phyloP scores from a whole-genome alignment of 2,329 filamentous ascomycete genomes.

The Diplodia scrobiculata region DNA sequence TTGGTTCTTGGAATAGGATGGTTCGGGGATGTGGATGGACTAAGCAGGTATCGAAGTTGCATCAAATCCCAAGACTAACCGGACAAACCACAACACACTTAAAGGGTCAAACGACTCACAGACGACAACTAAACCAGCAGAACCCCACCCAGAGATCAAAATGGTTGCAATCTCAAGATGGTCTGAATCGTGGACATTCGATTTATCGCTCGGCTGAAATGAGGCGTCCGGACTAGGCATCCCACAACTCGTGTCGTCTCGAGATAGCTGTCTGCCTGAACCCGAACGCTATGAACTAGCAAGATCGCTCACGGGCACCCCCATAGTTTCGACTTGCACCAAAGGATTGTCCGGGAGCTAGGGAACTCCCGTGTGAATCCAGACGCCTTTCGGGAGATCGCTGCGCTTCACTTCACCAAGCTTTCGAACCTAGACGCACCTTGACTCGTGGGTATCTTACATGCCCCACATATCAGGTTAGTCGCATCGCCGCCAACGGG shows the following conservation, averaged over 20 bases:
- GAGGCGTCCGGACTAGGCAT: background rate
- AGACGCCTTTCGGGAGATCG: background rate
- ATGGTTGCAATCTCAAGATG: background rate
- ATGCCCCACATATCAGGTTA: background rate
- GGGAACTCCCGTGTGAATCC: background rate
- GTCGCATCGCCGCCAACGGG: background rate
- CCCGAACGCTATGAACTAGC: background rate
- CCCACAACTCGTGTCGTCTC: background rate
- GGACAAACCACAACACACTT: too few species aligned
- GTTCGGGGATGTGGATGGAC: too few species aligned
- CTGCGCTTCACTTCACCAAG: background rate
- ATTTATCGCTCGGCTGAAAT: background rate
- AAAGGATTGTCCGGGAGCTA: background rate
- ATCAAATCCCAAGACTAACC: too few species aligned
- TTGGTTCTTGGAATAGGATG: too few species aligned
- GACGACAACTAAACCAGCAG: too few species aligned
- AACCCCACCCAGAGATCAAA: background rate
- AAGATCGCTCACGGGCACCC: background rate
- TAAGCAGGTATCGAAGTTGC: too few species aligned
- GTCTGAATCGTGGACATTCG: background rate
- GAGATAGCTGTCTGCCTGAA: background rate
- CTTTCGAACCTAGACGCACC: background rate
- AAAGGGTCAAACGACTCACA: too few species aligned
- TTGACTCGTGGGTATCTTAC: background rate
- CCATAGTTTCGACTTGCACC: background rate